These are phyloP conservation scores for Aquilaria sinensis DNA, from an alignment of 345 rosid genomes.

Conservation along the genomic window DNA sequence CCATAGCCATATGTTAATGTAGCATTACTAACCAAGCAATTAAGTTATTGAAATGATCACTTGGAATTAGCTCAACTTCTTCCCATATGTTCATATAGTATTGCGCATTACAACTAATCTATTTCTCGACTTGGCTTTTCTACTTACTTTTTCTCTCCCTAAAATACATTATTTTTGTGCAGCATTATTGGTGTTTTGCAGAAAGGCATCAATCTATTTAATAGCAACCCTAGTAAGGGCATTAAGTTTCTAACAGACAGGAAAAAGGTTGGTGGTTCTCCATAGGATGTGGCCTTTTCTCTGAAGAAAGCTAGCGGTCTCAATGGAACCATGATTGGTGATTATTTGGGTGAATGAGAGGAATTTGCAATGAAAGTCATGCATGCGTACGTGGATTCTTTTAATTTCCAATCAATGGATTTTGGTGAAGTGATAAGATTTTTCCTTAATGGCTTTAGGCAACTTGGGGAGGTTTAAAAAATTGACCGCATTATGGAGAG, in stretches of 20 bases:
- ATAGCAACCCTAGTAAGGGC: conserved; percentile 78
- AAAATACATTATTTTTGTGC: conserved; percentile 7
- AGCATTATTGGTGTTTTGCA: conserved; percentile 38
- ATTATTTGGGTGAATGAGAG: conserved; percentile 86
- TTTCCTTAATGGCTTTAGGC: conserved; percentile 76
- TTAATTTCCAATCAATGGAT: conserved; percentile 63
- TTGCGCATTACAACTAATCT: too few species aligned
- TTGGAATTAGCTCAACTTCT: too few species aligned
- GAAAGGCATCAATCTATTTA: conserved; percentile 84
- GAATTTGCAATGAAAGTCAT: conserved; percentile 74
- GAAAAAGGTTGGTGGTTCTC: conserved; percentile 65
- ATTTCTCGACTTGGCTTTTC: not conserved
- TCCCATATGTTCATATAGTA: too few species aligned
- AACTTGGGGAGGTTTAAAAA: conserved; percentile 94
- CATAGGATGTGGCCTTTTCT: conserved; percentile 76
- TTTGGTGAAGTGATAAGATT: conserved; percentile 85
- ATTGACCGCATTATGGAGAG: conserved; percentile 95
- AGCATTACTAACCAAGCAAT: not conserved
- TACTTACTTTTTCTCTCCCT: not conserved
- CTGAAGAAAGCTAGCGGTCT: conserved; percentile 62
- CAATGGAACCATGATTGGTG: conserved; percentile 75
- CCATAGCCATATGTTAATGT: conserved; percentile 6
- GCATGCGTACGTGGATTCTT: conserved; percentile 92
- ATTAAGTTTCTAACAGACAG: conserved; percentile 64
- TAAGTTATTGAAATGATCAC: too few species aligned